Evolutionary conservation across 352 stramenopile species (phyloP), one percentile per base, ranked within the genome.

Genomic region (Phytophthora idaei): DNA sequence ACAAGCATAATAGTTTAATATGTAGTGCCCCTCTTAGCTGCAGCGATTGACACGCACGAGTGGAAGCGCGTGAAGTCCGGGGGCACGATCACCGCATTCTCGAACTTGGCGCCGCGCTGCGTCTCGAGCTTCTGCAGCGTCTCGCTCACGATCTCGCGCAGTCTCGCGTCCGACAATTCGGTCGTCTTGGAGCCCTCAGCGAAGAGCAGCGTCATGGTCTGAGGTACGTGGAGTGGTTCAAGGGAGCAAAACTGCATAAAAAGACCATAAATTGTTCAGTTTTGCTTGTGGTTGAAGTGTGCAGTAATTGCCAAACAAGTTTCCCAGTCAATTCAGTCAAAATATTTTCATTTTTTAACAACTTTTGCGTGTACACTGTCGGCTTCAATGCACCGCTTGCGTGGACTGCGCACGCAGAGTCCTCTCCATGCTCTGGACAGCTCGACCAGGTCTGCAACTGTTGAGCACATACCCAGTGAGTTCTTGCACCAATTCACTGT

Each of bases 11-110:
- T 8, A 71, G 6, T 25, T 47, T 14, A 63, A 52, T 45, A 34
- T 11, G 21, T n/a, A 46, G 5, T 34, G n/a, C 41, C 6, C 31
- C 49, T 42, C 15, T 32, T 9, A 48, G 27, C 2, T 37, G 47
- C 7, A 29, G 5, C 32, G 25, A 41, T 58, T 32, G 28, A 45
- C 9, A 69, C 83, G 65, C 91, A 94, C 67, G 94, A 98, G 83
- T 98, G 93, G 73, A 97, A 98, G 42, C 97, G 83, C 12, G 97
- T 99, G 65, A 97, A 98, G 66, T 99, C 97, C 0, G 97, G 97
- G n/a, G 97, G 96, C 3, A 99, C 77, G 45, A 99, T 80, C 57
- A 96, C 85, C 1, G 95, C 93, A 21, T 93, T 82, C 57, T 80
- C 36, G 41, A 79, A 89, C 55, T 76, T 85, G 39, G 64, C 65